Evolutionary conservation across 495 filamentous ascomycete species (phyloP).

Genomic region (Hyaloscypha finlandica): DNA sequence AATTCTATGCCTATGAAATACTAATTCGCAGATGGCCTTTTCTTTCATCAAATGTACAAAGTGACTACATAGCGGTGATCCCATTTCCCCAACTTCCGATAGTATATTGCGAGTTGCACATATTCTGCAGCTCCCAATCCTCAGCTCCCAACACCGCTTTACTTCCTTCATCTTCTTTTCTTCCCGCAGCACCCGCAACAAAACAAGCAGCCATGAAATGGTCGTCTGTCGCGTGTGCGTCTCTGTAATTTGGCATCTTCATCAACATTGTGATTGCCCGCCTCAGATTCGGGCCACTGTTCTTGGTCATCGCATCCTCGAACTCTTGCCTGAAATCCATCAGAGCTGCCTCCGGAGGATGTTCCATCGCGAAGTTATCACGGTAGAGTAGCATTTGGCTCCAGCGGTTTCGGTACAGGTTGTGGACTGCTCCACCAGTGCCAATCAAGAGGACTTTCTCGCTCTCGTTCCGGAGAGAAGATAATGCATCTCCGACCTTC

Average conservation of each 20-base stretch:
- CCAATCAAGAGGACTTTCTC: constrained; percentile 58
- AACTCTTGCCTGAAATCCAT: constrained; percentile 63
- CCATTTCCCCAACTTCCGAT: constrained; percentile 32
- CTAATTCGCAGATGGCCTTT: neutral
- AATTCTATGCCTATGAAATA: neutral
- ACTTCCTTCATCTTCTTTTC: constrained; percentile 43
- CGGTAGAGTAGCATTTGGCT: constrained; percentile 57
- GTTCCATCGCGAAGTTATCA: constrained; percentile 58
- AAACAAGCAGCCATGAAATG: constrained; percentile 63
- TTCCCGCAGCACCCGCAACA: constrained; percentile 53
- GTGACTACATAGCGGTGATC: neutral
- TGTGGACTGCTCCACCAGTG: constrained; percentile 64
- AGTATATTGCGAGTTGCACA: constrained; percentile 64
- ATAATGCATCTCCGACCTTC: constrained; percentile 53
- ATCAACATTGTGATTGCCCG: constrained; percentile 57
- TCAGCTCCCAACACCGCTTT: constrained; percentile 51
- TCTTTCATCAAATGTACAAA: neutral
- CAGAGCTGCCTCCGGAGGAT: constrained; percentile 54
- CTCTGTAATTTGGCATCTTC: constrained; percentile 60
- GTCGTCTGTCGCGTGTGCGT: constrained; percentile 65
- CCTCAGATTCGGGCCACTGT: constrained; percentile 46
- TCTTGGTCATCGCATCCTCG: constrained; percentile 50
- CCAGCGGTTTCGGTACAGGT: constrained; percentile 65
- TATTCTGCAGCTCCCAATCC: constrained; percentile 65
- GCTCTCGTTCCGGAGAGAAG: constrained; percentile 43